Evolutionary conservation across 768 basidiomycete genomes (phyloP).

Genomic region (Auricularia sp.): DNA sequence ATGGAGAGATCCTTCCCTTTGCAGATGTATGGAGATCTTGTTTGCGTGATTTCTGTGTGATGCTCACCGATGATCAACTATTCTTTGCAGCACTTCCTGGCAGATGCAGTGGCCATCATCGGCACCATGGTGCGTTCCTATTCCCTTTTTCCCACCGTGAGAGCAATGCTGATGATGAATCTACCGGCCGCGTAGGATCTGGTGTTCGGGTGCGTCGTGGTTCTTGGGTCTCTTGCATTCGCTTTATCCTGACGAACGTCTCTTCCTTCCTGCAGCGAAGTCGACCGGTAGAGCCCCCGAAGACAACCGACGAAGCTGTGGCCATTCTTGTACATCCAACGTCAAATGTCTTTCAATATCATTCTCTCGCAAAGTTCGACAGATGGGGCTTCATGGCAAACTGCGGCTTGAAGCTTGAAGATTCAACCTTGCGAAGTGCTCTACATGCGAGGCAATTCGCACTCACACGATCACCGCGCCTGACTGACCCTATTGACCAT

Average conservation of each 20-base stretch:
- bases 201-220: conserved; percentile 75
- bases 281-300: conserved; percentile 29
- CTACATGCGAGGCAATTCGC: too few relatives aligned
- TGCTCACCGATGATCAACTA: too few relatives aligned
- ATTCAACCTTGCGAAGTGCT: too few relatives aligned
- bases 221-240: background rate
- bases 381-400: too few relatives aligned
- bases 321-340: too few relatives aligned
- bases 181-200: conserved; percentile 45
- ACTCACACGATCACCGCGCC: too few relatives aligned
- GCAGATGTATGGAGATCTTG: conserved; percentile 30
- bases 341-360: too few relatives aligned
- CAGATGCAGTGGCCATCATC: conserved; percentile 93
- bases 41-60: too few relatives aligned
- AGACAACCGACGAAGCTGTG: background rate
- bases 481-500: too few relatives aligned
- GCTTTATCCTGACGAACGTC: conserved; percentile 4
- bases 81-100: conserved; percentile 63
- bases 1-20: conserved; percentile 9
- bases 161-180: conserved; percentile 1
- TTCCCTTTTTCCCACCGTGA: background rate
- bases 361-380: too few relatives aligned
- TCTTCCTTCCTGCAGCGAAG: conserved; percentile 26
- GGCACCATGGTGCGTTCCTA: conserved; percentile 67
- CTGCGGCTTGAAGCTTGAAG: too few relatives aligned